Percentiles rank a stretch among this genome's conserved stretches.
Conservation (phyloP, 805 yeast species). For the Candida saitoana region DNA sequence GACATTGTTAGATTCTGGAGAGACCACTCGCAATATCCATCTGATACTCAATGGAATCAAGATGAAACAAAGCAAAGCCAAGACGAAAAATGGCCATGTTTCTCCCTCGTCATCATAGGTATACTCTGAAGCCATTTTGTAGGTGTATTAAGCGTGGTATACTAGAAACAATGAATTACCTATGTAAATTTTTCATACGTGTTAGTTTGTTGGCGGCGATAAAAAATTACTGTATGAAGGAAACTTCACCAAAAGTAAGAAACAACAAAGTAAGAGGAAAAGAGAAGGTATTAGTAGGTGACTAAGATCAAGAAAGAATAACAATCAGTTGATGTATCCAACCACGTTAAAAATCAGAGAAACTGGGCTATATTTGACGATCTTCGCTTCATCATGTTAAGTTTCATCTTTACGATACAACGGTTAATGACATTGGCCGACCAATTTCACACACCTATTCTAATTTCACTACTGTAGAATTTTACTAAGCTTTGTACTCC, state of each 20-base stretch:
- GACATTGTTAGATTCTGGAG: constrained; percentile 15
- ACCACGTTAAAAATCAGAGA: too few relatives aligned
- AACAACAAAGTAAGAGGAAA: too few relatives aligned
- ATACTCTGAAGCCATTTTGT: constrained; percentile 41
- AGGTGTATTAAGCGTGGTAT: neutral
- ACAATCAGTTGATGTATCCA: too few relatives aligned
- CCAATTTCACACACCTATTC: too few relatives aligned
- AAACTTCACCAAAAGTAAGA: neutral
- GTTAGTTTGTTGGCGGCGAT: constrained; percentile 3
- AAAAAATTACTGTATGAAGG: constrained; percentile 1
- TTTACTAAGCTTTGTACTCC: neutral
- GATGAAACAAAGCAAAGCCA: constrained; percentile 65
- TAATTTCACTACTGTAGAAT: too few relatives aligned
- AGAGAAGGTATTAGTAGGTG: too few relatives aligned
- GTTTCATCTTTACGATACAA: too few relatives aligned
- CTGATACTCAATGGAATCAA: constrained; percentile 60
- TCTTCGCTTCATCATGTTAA: too few relatives aligned
- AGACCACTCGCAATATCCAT: constrained; percentile 20
- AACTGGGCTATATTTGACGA: too few relatives aligned
- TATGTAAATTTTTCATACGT: constrained; percentile 5
- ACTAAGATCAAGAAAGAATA: too few relatives aligned
- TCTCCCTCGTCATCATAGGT: constrained; percentile 85
- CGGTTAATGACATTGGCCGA: too few relatives aligned
- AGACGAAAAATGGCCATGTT: constrained; percentile 88
- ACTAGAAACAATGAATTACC: neutral